Percentiles rank a stretch among this genome's conserved stretches.
phyloP scores from a whole-genome alignment of 2,329 filamentous ascomycete genomes.

The Helotiales sp. region DNA sequence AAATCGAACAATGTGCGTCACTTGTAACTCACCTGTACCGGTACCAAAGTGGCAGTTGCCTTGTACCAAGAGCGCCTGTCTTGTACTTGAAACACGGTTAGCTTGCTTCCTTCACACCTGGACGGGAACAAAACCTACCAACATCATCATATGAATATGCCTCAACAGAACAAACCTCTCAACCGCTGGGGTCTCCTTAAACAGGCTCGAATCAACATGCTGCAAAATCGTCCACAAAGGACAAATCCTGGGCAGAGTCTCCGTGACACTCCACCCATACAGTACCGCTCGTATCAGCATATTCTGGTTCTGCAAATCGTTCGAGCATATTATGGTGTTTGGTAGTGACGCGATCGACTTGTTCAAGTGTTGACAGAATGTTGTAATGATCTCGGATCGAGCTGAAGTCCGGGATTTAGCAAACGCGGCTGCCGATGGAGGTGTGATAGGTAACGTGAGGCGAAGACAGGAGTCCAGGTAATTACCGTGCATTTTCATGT shows the following conservation, averaged over 20 bases:
- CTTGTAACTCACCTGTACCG: background rate
- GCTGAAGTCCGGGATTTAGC: background rate
- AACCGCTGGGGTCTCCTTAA: background rate
- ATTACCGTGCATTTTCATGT: slow-evolving; percentile 1
- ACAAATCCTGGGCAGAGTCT: background rate
- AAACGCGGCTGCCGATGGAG: background rate
- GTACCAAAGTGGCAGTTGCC: background rate
- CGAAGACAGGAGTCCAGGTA: slow-evolving; percentile 5
- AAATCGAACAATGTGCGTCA: too few species aligned
- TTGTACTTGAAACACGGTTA: background rate
- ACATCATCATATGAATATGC: slow-evolving; percentile 8
- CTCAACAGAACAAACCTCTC: slow-evolving; percentile 5
- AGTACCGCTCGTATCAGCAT: background rate
- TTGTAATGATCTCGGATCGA: background rate
- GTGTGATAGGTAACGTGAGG: background rate
- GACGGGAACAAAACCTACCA: background rate
- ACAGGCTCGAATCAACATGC: slow-evolving; percentile 1
- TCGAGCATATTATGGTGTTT: slow-evolving; percentile 5
- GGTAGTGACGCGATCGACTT: background rate
- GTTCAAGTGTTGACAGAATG: slow-evolving; percentile 8
- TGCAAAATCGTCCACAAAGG: slow-evolving; percentile 1
- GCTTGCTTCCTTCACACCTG: background rate
- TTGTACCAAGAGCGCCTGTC: background rate
- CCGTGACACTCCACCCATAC: background rate
- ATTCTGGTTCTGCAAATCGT: slow-evolving; percentile 5